Base-by-base conservation (phyloP, 441 rosid species). In the Adansonia grandidieri region DNA sequence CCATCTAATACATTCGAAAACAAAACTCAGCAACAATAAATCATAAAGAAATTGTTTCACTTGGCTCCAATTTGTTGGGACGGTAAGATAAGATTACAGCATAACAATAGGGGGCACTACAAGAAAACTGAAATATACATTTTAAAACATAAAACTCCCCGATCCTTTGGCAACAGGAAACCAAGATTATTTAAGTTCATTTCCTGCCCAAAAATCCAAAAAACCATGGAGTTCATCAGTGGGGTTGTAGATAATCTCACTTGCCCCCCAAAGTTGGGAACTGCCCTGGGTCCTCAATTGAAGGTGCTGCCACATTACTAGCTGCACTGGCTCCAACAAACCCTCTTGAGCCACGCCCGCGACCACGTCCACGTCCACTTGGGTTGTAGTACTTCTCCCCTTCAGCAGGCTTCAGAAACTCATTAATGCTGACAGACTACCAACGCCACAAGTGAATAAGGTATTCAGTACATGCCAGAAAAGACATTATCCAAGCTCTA, bases 391-490 rank as follows among this genome's bases (percentile, higher is more conserved):
- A 32, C 37, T 4, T 32, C 37, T 32, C 37, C 37, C 37, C 37
- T 32, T 32, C 37, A 32, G 37, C 37, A 32, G 37, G 37, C 37
- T 32, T 32, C 37, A 32, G 45, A 1, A 42, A 42, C 77, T 90
- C 93, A 45, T 82, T 92, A 58, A 92, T 91, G 89, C 87, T 89
- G 15, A 91, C 82, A 82, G 92, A 73, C 97, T 92, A 64, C 74
- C 78, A 32, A 20, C 11, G 24, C 9, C 60, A 58, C 28, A 66
- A 15, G 37, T 9, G 17, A 1, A 1, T 2, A 15, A 4, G 19
- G 17, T 7, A 6, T 63, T 62, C 70, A 63, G 71, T 50, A 28
- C 17, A 73, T 4, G n/a, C 19, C 9, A 2, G 15, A 15, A 71
- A 73, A 32, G 4, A 40, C 22, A 66, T 1, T 7, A 40, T 1